Conservation (phyloP, 1,284 basidiomycete species). For the Amanita bisporigera region DNA sequence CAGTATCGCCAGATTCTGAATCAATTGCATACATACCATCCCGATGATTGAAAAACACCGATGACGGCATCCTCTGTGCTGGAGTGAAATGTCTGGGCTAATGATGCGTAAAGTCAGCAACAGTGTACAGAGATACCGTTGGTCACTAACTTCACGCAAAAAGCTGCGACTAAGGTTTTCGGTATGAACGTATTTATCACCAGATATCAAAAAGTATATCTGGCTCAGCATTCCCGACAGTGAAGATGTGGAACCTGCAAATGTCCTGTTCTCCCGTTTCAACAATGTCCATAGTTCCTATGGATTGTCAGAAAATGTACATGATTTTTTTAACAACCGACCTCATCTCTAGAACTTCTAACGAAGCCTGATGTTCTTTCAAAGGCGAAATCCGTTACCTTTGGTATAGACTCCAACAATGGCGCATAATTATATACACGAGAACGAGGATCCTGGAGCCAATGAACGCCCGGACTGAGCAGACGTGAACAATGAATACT, state of each 20-base stretch:
- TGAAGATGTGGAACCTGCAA: slow-evolving; percentile 93
- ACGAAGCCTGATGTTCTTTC: slow-evolving; percentile 80
- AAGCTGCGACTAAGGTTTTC: slow-evolving; percentile 65
- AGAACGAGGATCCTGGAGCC: slow-evolving; percentile 87
- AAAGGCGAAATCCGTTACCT: slow-evolving; percentile 91
- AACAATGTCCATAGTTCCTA: slow-evolving; percentile 75
- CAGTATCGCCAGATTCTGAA: slow-evolving; percentile 58
- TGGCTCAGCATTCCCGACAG: slow-evolving; percentile 85
- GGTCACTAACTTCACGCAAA: slow-evolving; percentile 58
- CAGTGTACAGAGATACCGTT: background rate
- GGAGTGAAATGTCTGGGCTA: slow-evolving; percentile 75
- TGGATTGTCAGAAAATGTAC: slow-evolving; percentile 2
- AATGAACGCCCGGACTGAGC: slow-evolving; percentile 87
- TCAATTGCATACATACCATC: slow-evolving; percentile 85
- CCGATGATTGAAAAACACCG: slow-evolving; percentile 68
- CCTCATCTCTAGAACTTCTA: slow-evolving; percentile 81
- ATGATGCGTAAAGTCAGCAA: background rate
- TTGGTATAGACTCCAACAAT: slow-evolving; percentile 73
- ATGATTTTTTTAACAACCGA: slow-evolving; percentile 34
- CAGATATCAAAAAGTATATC: slow-evolving; percentile 85
- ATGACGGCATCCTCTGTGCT: slow-evolving; percentile 82
- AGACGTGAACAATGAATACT: slow-evolving; percentile 1
- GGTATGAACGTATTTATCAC: slow-evolving; percentile 66
- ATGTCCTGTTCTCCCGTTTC: slow-evolving; percentile 61
- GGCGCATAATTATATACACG: slow-evolving; percentile 87